Evolutionary conservation across 192 early-diverging fungal species (phyloP).

Genomic region (Rhizoclosmatium globosum): DNA sequence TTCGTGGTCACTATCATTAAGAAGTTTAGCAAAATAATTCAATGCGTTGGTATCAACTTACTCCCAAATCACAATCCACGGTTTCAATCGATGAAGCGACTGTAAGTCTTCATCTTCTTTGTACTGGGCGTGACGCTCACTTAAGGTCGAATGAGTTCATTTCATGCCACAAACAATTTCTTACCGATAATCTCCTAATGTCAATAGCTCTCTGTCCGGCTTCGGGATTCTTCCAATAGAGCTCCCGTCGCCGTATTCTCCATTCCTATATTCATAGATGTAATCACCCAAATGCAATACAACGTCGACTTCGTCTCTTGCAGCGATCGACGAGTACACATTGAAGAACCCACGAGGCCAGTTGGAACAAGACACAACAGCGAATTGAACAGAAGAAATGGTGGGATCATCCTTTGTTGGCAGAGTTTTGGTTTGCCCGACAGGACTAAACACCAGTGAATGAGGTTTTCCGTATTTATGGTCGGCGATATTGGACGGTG

Average conservation of each 20-base stretch:
- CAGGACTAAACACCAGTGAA: conserved; percentile 20
- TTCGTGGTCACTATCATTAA: conserved; percentile 43
- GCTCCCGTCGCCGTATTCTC: conserved; percentile 47
- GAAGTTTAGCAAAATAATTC: not conserved
- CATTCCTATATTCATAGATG: conserved; percentile 54
- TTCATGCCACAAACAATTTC: conserved; percentile 17
- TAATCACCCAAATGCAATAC: conserved; percentile 53
- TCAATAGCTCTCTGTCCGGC: conserved; percentile 38
- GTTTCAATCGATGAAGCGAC: conserved; percentile 39
- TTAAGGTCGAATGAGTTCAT: conserved; percentile 25
- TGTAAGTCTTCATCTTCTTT: conserved; percentile 48
- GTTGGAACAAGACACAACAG: conserved; percentile 52
- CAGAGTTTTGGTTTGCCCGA: conserved; percentile 49
- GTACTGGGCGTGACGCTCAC: conserved; percentile 51
- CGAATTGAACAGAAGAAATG: conserved; percentile 35
- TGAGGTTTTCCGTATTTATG: not conserved
- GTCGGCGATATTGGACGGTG: not conserved
- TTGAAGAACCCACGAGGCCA: conserved; percentile 51
- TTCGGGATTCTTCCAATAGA: conserved; percentile 39
- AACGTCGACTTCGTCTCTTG: conserved; percentile 42
- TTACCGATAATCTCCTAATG: conserved; percentile 45
- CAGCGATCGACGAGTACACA: conserved; percentile 43
- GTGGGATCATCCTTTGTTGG: conserved; percentile 35
- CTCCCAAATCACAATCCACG: conserved; percentile 47
- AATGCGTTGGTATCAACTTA: not conserved